These are phyloP conservation scores for Onygenales sp. DNA, from an alignment of 2,329 filamentous ascomycete genomes.

Conservation along the genomic window DNA sequence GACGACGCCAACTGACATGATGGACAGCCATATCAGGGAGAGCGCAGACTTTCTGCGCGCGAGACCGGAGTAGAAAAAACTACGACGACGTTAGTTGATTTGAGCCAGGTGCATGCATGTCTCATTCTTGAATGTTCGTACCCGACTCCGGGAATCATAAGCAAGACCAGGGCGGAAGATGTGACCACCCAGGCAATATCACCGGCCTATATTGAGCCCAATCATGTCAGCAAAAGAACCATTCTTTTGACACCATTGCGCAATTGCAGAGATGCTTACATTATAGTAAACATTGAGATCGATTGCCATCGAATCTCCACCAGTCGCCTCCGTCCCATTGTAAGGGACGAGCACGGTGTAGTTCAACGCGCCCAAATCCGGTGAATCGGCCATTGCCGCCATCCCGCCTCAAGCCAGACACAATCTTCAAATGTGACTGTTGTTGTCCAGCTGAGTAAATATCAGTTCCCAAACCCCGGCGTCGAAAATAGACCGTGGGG, in stretches of 20 bases:
- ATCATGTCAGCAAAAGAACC: background rate
- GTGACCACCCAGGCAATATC: slow-evolving; percentile 75
- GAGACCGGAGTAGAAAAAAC: slow-evolving; percentile 89
- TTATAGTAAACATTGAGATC: slow-evolving; percentile 73
- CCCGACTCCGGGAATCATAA: slow-evolving; percentile 89
- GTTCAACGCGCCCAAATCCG: slow-evolving; percentile 6
- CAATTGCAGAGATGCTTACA: slow-evolving; percentile 36
- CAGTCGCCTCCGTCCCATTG: slow-evolving; percentile 51
- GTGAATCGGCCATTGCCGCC: slow-evolving; percentile 2
- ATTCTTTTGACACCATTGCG: background rate
- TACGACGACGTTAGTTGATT: slow-evolving; percentile 18
- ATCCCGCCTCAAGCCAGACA: background rate
- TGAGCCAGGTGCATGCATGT: background rate
- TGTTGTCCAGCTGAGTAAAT: background rate
- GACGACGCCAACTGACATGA: slow-evolving; percentile 70
- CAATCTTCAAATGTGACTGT: too few relatives aligned
- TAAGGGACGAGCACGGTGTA: slow-evolving; percentile 37
- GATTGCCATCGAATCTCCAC: slow-evolving; percentile 50
- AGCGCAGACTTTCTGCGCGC: slow-evolving; percentile 82
- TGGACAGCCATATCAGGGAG: slow-evolving; percentile 73
- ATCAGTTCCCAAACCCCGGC: too few relatives aligned
- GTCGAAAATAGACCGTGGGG: background rate
- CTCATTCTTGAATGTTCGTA: slow-evolving; percentile 21
- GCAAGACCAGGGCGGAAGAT: slow-evolving; percentile 67
- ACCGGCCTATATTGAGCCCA: slow-evolving; percentile 48